These are phyloP conservation scores for Eutrema salsugineum DNA, from an alignment of 441 rosid genomes.

Conservation along the genomic window DNA sequence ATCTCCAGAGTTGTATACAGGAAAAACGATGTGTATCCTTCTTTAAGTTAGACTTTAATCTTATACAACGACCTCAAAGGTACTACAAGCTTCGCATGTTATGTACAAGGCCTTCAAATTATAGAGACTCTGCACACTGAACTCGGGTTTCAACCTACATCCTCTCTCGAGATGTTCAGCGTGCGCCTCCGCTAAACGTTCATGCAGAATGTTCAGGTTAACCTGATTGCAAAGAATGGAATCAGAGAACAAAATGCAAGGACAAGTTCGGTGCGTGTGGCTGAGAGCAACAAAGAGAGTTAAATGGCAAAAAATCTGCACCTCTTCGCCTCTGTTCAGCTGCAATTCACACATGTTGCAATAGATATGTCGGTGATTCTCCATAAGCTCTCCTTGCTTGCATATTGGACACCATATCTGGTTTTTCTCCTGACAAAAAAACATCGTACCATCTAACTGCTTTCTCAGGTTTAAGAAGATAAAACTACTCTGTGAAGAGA, in stretches of 20 bases:
- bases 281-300: neutral
- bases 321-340: conserved; percentile 74
- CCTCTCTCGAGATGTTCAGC: conserved; percentile 69
- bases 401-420: conserved; percentile 91
- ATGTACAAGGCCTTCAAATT: conserved; percentile 78
- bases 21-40: neutral
- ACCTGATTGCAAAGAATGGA: conserved; percentile 39
- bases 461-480: neutral
- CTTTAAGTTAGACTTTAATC: neutral
- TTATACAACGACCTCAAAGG: conserved; percentile 68
- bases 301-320: neutral
- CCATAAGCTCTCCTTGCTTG: conserved; percentile 72
- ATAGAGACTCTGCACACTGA: conserved; percentile 44
- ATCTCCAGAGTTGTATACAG: neutral
- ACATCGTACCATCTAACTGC: neutral
- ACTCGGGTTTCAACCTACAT: conserved; percentile 69
- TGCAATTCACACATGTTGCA: conserved; percentile 66
- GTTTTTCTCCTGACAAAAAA: conserved; percentile 35
- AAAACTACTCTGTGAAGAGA: neutral
- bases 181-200: conserved; percentile 64
- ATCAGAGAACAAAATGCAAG: neutral
- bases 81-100: conserved; percentile 57
- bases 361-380: conserved; percentile 47
- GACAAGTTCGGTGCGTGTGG: neutral
- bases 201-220: conserved; percentile 46